Conservation (phyloP, 2,329 filamentous ascomycete species). For the Colletotrichum higginsianum region DNA sequence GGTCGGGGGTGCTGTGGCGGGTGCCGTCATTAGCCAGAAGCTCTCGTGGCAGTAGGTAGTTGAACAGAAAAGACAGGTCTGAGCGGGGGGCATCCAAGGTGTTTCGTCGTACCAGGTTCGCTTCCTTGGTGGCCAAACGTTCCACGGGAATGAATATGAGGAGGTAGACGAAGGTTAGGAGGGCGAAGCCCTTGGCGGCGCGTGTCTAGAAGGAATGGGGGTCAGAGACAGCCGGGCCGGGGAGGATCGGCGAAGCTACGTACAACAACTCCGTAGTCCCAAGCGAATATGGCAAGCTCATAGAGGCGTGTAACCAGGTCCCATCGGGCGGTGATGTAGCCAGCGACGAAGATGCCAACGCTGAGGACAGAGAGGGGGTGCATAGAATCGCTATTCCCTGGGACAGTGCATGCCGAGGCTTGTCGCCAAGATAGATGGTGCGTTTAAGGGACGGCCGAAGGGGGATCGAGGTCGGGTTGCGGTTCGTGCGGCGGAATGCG, state of each 20-base stretch:
- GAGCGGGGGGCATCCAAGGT: slow-evolving; percentile 33
- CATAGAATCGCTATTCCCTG: slow-evolving; percentile 75
- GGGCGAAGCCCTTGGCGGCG: slow-evolving; percentile 86
- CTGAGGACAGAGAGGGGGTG: slow-evolving; percentile 98
- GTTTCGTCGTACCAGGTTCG: slow-evolving; percentile 76
- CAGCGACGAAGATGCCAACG: slow-evolving; percentile 98
- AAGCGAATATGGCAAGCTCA: slow-evolving; percentile 97
- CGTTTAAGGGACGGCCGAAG: slow-evolving; percentile 16
- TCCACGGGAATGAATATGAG: slow-evolving; percentile 87
- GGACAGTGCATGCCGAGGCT: slow-evolving; percentile 61
- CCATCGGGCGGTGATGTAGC: slow-evolving; percentile 99
- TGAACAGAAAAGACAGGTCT: slow-evolving; percentile 26
- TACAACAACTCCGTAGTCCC: slow-evolving; percentile 98
- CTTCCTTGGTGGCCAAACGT: slow-evolving; percentile 85
- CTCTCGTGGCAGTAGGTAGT: slow-evolving; percentile 38
- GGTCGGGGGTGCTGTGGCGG: slow-evolving; percentile 82
- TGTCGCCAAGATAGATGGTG: slow-evolving; percentile 37
- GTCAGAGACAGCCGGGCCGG: slow-evolving; percentile 22
- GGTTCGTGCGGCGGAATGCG: slow-evolving; percentile 2
- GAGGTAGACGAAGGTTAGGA: slow-evolving; percentile 88
- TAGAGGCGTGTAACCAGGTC: slow-evolving; percentile 97
- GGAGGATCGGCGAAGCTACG: slow-evolving; percentile 51
- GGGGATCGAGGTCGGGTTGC: slow-evolving; percentile 19
- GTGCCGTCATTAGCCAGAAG: slow-evolving; percentile 47
- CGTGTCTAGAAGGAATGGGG: slow-evolving; percentile 72